Evolutionary conservation across 768 basidiomycete species (phyloP).

Genomic region (Crepidotus variabilis): DNA sequence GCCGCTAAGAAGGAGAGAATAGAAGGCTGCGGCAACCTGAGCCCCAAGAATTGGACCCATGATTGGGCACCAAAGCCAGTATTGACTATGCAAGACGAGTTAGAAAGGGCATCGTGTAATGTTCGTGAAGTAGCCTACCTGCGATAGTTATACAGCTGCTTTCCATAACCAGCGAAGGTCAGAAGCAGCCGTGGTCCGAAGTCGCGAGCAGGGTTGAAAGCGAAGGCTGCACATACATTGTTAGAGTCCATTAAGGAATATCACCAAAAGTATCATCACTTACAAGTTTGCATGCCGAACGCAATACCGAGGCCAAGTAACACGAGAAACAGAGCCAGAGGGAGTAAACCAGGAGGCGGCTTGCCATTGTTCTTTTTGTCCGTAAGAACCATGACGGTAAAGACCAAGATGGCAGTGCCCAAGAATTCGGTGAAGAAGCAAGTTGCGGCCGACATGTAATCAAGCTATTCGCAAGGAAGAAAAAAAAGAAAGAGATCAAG

Average conservation of each 20-base stretch:
- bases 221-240: conserved; percentile 36
- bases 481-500: conserved; percentile 6
- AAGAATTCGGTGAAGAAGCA: conserved; percentile 50
- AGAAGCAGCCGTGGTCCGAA: conserved; percentile 66
- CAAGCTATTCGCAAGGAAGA: conserved; percentile 19
- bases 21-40: conserved; percentile 50
- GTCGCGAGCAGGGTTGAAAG: conserved; percentile 68
- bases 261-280: conserved; percentile 9
- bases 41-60: conserved; percentile 60
- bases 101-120: no score
- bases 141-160: no score
- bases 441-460: conserved; percentile 33
- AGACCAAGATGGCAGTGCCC: conserved; percentile 49
- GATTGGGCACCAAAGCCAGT: conserved; percentile 72
- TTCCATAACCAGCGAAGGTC: no score
- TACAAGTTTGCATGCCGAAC: conserved; percentile 61
- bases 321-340: conserved; percentile 51
- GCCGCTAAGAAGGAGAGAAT: conserved; percentile 59
- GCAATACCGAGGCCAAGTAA: conserved; percentile 53
- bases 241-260: background rate
- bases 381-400: conserved; percentile 51
- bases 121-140: no score
- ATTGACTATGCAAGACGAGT: conserved; percentile 47
- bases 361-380: conserved; percentile 51
- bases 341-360: conserved; percentile 43